Conservation (phyloP, 1,284 basidiomycete species). For the Microbotryum silenes-acaulis region DNA sequence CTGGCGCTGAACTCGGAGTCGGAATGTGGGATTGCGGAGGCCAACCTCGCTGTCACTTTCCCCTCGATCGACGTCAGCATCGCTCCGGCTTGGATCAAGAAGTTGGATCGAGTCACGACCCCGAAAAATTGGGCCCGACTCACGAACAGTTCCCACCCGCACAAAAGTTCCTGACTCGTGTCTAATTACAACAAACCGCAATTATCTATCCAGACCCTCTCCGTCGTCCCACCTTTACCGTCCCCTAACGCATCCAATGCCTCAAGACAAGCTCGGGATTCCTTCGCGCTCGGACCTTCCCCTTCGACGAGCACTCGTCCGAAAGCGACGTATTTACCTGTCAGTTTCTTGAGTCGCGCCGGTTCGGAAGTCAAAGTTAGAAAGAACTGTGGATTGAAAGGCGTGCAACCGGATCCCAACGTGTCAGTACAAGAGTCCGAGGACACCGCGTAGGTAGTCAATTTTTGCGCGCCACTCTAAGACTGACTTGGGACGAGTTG, state of each 20-base stretch:
- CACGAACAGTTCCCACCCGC: background rate
- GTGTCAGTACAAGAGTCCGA: no score
- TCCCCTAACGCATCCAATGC: conserved; percentile 42
- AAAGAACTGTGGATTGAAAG: conserved; percentile 47
- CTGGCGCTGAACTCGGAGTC: background rate
- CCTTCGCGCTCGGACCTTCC: background rate
- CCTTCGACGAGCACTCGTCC: conserved; percentile 39
- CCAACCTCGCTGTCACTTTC: background rate
- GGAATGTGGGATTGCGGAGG: background rate
- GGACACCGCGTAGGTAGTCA: background rate
- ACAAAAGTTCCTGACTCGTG: no score
- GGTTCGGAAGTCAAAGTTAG: conserved; percentile 47
- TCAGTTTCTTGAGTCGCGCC: conserved; percentile 44
- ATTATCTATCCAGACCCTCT: conserved; percentile 46
- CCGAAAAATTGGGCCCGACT: background rate
- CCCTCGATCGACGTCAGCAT: background rate
- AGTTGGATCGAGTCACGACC: background rate
- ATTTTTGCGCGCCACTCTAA: no score
- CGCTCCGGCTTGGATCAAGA: background rate
- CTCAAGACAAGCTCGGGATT: conserved; percentile 21
- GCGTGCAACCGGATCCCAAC: no score
- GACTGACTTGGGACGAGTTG: conserved; percentile 30
- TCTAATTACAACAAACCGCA: conserved; percentile 1
- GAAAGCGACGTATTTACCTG: conserved; percentile 49
- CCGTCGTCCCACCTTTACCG: conserved; percentile 42